A percentile compares a stretch with the other conserved stretches of the same genome.
phyloP scores from a whole-genome alignment of 1,284 basidiomycete genomes.

The Cutaneotrichosporon sp. region DNA sequence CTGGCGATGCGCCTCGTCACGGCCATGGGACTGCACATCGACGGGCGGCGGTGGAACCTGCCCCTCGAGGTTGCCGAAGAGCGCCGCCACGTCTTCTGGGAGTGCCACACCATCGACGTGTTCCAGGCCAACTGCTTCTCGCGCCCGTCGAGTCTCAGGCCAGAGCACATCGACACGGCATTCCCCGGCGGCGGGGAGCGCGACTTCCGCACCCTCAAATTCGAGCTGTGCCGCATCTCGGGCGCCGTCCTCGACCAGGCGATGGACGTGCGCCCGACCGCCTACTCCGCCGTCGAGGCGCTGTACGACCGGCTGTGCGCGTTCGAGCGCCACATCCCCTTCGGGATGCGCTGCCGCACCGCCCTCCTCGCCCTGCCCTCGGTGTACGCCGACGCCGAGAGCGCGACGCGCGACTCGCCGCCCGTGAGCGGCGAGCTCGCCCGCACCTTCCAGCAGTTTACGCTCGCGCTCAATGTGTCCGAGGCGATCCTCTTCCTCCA shows the following conservation, averaged over 20 bases:
- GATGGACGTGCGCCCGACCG: conserved; percentile 26
- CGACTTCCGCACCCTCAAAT: conserved; percentile 33
- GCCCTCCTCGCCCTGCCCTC: conserved; percentile 32
- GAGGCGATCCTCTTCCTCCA: conserved; percentile 37
- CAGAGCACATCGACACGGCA: conserved; percentile 37
- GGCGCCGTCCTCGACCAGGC: conserved; percentile 31
- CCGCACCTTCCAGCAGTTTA: conserved; percentile 38
- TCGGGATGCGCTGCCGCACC: conserved; percentile 32
- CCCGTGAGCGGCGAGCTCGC: conserved; percentile 27
- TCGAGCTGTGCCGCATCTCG: conserved; percentile 35
- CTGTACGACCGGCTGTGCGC: conserved; percentile 33
- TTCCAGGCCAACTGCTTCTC: conserved; percentile 41
- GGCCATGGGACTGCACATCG: conserved; percentile 47
- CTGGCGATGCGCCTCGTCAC: conserved; percentile 32
- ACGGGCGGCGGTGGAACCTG: conserved; percentile 47
- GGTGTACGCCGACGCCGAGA: conserved; percentile 28
- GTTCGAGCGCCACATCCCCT: conserved; percentile 37
- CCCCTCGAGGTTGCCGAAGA: conserved; percentile 39
- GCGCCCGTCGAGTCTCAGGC: conserved; percentile 29
- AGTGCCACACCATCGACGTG: conserved; percentile 33
- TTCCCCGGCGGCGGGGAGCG: conserved; percentile 22
- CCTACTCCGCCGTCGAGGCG: conserved; percentile 26
- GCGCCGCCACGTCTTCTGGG: conserved; percentile 37
- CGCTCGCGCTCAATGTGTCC: conserved; percentile 33
- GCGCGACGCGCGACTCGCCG: conserved; percentile 30